Conservation (phyloP, 2,329 filamentous ascomycete genomes). For the Phialemoniopsis sp. region DNA sequence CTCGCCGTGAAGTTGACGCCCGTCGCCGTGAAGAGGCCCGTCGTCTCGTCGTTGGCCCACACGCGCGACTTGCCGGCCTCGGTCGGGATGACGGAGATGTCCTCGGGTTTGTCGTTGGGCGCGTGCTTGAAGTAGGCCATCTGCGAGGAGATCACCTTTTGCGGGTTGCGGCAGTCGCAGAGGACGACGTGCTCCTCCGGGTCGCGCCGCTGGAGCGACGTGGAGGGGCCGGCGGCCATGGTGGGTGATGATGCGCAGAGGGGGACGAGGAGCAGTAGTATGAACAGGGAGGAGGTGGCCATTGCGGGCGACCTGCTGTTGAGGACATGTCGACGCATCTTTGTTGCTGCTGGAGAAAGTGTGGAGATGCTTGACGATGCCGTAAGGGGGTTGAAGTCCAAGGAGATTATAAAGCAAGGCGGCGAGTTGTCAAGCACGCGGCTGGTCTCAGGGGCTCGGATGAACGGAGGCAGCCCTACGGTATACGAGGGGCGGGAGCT, state of each 20-base stretch:
- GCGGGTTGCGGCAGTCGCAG: conserved; percentile 19
- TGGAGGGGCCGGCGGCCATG: not conserved
- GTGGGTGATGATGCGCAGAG: not conserved
- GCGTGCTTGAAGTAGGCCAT: conserved; percentile 21
- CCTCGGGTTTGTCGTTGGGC: conserved; percentile 13
- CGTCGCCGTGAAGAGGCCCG: conserved; percentile 20
- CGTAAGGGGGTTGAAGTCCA: too few species aligned
- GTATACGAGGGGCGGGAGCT: too few species aligned
- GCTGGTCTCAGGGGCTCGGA: too few species aligned
- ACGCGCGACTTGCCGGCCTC: conserved; percentile 13
- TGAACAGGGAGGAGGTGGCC: too few species aligned
- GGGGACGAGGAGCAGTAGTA: not conserved
- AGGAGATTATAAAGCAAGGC: too few species aligned
- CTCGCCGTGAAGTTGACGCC: conserved; percentile 19
- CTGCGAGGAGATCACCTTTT: conserved; percentile 19
- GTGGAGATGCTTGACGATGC: too few species aligned
- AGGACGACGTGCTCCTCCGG: conserved; percentile 23
- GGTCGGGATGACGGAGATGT: conserved; percentile 20
- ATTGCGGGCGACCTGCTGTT: too few species aligned
- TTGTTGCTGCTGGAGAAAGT: too few species aligned
- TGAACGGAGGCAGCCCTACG: too few species aligned
- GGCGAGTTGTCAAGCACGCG: too few species aligned
- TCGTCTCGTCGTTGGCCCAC: conserved; percentile 21
- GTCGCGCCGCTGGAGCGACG: not conserved
- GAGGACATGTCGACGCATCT: too few species aligned